phyloP scores from a whole-genome alignment of 768 basidiomycete genomes.

The Lepiota brunneoincarnata region DNA sequence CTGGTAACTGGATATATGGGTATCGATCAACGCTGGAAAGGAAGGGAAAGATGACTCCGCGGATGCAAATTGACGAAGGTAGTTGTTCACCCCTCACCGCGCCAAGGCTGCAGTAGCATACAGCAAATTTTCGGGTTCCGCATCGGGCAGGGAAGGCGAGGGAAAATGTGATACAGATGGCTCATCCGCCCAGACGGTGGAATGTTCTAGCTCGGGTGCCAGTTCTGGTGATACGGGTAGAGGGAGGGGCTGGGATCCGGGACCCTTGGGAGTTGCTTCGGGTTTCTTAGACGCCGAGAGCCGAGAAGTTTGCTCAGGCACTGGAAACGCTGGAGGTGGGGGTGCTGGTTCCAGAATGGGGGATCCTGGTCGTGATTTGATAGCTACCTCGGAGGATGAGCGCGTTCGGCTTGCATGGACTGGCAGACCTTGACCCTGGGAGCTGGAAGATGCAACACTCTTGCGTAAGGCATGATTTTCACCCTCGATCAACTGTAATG shows the following conservation, averaged over 20 bases:
- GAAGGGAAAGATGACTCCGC: too few relatives aligned
- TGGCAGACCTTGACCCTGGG: neutral
- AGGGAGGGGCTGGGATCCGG: neutral
- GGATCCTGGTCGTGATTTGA: slow-evolving; percentile 31
- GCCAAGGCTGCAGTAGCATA: neutral
- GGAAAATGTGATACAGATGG: slow-evolving; percentile 11
- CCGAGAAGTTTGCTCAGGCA: slow-evolving; percentile 8
- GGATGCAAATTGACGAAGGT: too few relatives aligned
- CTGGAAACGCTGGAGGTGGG: slow-evolving; percentile 25
- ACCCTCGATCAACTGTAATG: slow-evolving; percentile 65
- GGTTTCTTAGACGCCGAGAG: slow-evolving; percentile 9
- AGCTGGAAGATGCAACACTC: slow-evolving; percentile 2
- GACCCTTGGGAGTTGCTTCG: slow-evolving; percentile 13
- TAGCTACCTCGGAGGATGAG: slow-evolving; percentile 25
- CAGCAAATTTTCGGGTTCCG: neutral
- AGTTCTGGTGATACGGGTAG: neutral
- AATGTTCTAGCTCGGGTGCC: neutral
- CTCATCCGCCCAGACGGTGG: slow-evolving; percentile 23
- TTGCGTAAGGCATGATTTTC: slow-evolving; percentile 35
- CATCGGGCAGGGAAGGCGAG: neutral
- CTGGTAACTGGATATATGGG: too few relatives aligned
- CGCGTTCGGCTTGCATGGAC: slow-evolving; percentile 10
- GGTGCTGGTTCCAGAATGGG: slow-evolving; percentile 16
- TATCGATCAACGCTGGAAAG: too few relatives aligned
- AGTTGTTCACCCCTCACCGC: neutral